Base-by-base conservation (phyloP, 768 basidiomycete genomes). In the Lyophyllum semitale region DNA sequence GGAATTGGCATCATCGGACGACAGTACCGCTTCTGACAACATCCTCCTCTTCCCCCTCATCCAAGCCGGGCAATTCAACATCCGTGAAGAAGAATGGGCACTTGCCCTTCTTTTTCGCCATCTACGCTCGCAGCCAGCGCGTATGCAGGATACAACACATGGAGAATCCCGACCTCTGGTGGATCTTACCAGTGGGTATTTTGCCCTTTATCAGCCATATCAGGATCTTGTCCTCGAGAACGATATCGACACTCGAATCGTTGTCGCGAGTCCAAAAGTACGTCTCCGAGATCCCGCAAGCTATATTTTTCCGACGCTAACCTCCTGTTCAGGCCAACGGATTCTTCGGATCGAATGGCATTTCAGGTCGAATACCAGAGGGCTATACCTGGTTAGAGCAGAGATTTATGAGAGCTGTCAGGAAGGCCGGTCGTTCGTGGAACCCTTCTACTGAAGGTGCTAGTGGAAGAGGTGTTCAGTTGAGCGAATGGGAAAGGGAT, bases 161-260 rank as follows among this genome's bases (percentile, higher is more conserved):
- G 18, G 20, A 8, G 15, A 4, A 22, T 22, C 60, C 20, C 69
- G 74, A 17, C 84, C 83, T n/a, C 63, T 82, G 17, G 70, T 88
- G 26, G 91, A 97, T 67, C 74, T 98, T 66, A 99, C 97, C 7
- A 95, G 89, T 63, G 97, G 97, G 11, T 99, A 99, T 72, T 98
- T 99, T 67, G 91, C 91, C 7, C 75, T 98, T 29, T 91, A 90
- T 66, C 74, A 79, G 54, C 82, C 81, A 12, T 98, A 98, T 68
- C 91, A 92, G 65, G 74, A 84, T 26, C 75, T 87, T 33, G 76
- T 91, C 12, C 77, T 97, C 23, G 67, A 80, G 22, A 75, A 78
- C 11, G 79, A 78, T 26, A 70, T 83, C 25, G 76, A 81, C 35
- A 88, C 88, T 49, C 72, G 87, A 27, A 87, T 99, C 54, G 82